Evolutionary conservation across 2,329 filamentous ascomycete genomes (phyloP).

Genomic region (Coniochaeta sp.): DNA sequence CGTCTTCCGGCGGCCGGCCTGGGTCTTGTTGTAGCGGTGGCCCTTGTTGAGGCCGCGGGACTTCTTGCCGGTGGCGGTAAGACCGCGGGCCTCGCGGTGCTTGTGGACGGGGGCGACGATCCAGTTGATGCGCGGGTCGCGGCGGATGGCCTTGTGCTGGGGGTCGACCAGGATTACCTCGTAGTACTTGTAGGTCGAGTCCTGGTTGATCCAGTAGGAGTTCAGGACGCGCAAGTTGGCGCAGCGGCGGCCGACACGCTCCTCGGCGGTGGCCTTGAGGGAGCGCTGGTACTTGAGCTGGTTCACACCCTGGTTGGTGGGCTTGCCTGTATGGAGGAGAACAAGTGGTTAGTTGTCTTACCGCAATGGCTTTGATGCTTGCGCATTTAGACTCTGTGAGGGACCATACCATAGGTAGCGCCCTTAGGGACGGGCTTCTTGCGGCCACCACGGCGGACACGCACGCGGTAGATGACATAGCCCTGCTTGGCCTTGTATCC

Average conservation of each 20-base stretch:
- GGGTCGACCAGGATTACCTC: constrained; percentile 99
- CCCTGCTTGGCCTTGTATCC: constrained; percentile 99
- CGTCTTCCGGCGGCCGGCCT: constrained; percentile 95
- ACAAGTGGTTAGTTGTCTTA: background rate
- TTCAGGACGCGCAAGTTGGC: constrained; percentile 99
- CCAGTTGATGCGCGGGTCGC: constrained; percentile 99
- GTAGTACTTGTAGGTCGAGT: constrained; percentile 99
- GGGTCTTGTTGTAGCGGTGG: constrained; percentile 98
- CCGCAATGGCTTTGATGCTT: background rate
- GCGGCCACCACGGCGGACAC: constrained; percentile 96
- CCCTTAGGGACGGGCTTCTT: constrained; percentile 96
- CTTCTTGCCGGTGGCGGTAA: constrained; percentile 99
- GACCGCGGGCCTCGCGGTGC: constrained; percentile 97
- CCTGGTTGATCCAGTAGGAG: constrained; percentile 99
- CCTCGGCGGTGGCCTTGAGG: constrained; percentile 94
- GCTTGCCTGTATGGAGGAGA: constrained; percentile 65
- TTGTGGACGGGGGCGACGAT: constrained; percentile 99
- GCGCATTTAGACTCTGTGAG: background rate
- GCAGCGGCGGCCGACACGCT: constrained; percentile 98
- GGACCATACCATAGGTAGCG: constrained; percentile 88
- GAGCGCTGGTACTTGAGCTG: constrained; percentile 99
- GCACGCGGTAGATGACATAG: constrained; percentile 99
- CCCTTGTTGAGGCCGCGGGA: constrained; percentile 99
- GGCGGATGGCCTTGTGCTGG: constrained; percentile 99
- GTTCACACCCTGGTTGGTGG: constrained; percentile 99